Evolutionary conservation across 2,329 filamentous ascomycete species (phyloP), one percentile per base, ranked within the genome.

Genomic region (Fusarium xyrophilum): DNA sequence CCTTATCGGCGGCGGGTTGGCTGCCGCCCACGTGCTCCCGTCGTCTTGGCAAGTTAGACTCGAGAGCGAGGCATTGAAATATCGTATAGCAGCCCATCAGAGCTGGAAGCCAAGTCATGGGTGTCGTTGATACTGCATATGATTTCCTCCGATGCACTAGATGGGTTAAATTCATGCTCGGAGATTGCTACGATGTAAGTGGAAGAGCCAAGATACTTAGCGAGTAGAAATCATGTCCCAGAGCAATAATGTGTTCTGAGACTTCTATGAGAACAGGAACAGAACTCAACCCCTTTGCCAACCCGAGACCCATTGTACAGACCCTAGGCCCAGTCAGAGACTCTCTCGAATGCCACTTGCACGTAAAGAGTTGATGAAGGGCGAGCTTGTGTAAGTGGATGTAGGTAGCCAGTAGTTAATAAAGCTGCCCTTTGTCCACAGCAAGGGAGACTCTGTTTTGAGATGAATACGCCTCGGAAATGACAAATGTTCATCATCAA

Each of bases 221-320:
- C 46, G 36, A 60, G 38, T 48, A 35, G n/a, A 57, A 47, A 21
- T 23, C 17, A 13, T 35, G 32, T 39, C 55, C 32, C 50, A 25
- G 13, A 52, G 14, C 21, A 43, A 43, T 43, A 32, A 33, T 17
- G 10, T 66, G 66, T 67, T 67, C 57, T 56, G 6, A 44, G 54
- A 60, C 35, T 42, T 54, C 42, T 33, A 52, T 55, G 40, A 36
- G 13, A 39, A 44, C 17, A 44, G 28, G 30, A 32, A 42, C 38
- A 53, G 65, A 48, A 19, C 21, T 38, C 19, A 39, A 25, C 46
- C 33, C 42, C 58, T 56, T 63, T 15, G 28, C 33, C 38, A 57
- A 57, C 50, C 33, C 35, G 25, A 47, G 54, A 40, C 46, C 44
- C 35, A 60, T 46, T 53, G 17, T 46, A 40, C 21, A 60, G 25